These are phyloP conservation scores for Camelina neglecta DNA, from an alignment of 345 rosid species.

Conservation along the genomic window DNA sequence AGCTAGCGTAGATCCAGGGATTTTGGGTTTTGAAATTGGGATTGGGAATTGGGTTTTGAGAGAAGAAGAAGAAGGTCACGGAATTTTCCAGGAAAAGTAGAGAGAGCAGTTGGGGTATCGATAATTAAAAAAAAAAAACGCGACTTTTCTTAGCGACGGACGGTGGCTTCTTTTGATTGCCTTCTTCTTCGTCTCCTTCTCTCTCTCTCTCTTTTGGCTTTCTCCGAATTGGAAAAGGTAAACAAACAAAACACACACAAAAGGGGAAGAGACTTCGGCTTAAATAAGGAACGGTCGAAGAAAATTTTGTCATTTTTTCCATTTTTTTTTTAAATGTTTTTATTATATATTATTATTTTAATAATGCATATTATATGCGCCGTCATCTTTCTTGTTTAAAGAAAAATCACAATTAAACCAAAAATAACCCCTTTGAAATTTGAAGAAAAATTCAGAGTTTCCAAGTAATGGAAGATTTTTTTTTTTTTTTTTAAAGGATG, in stretches of 20 bases:
- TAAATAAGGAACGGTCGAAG: conserved; percentile 44
- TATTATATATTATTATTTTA: neutral
- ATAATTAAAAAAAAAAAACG: neutral
- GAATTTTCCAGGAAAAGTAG: conserved; percentile 44
- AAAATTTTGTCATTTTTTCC: neutral
- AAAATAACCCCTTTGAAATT: neutral
- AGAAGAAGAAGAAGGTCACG: conserved; percentile 8
- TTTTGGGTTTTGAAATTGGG: neutral
- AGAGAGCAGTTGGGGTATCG: conserved; percentile 35
- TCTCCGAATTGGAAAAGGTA: conserved; percentile 39
- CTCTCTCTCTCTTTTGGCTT: conserved; percentile 30
- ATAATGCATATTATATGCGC: conserved; percentile 19
- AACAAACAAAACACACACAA: neutral
- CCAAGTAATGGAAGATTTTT: neutral
- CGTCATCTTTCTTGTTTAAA: conserved; percentile 35
- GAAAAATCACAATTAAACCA: neutral
- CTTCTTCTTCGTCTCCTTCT: neutral
- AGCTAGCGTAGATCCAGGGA: conserved; percentile 27
- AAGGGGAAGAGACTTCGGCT: conserved; percentile 11
- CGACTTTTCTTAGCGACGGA: conserved; percentile 41
- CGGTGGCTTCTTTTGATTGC: conserved; percentile 24
- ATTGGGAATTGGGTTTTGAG: conserved; percentile 23
- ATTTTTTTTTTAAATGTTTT: neutral
- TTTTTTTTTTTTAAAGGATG: neutral
- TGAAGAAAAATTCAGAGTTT: neutral